Conservation (phyloP, 1,139 yeast species). For the Lodderomyces elongisporus region DNA sequence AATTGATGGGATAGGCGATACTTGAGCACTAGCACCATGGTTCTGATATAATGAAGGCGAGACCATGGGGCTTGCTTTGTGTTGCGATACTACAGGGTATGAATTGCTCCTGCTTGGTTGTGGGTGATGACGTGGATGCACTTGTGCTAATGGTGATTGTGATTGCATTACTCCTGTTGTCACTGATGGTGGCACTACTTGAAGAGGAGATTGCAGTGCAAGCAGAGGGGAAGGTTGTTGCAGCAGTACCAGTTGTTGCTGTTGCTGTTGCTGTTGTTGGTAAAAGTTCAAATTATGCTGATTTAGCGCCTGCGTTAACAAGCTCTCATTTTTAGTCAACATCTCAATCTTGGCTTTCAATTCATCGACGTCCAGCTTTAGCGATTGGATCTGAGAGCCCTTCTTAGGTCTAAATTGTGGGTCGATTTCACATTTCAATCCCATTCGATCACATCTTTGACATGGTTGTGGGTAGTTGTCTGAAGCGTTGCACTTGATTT, state of each 20-base stretch:
- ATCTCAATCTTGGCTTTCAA: slow-evolving; percentile 72
- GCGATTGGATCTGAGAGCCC: slow-evolving; percentile 81
- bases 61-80: slow-evolving; percentile 12
- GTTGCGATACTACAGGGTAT: slow-evolving; percentile 11
- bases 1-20: slow-evolving; percentile 11
- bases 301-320: slow-evolving; percentile 60
- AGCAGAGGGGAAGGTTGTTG: neutral
- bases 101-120: slow-evolving; percentile 6
- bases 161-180: slow-evolving; percentile 5
- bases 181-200: neutral
- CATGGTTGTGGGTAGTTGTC: slow-evolving; percentile 82
- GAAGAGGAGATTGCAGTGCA: slow-evolving; percentile 11
- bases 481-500: slow-evolving; percentile 87
- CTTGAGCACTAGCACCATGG: slow-evolving; percentile 2
- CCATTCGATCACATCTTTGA: slow-evolving; percentile 75
- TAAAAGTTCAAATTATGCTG: slow-evolving; percentile 33
- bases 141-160: neutral
- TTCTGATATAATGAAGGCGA: slow-evolving; percentile 1
- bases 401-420: slow-evolving; percentile 89
- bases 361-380: slow-evolving; percentile 81
- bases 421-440: slow-evolving; percentile 78
- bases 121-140: slow-evolving; percentile 1
- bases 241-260: too few species aligned
- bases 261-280: slow-evolving; percentile 4
- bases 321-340: slow-evolving; percentile 63